Conservation (phyloP, 1,284 basidiomycete genomes). For the Rhodotorula sp. region DNA sequence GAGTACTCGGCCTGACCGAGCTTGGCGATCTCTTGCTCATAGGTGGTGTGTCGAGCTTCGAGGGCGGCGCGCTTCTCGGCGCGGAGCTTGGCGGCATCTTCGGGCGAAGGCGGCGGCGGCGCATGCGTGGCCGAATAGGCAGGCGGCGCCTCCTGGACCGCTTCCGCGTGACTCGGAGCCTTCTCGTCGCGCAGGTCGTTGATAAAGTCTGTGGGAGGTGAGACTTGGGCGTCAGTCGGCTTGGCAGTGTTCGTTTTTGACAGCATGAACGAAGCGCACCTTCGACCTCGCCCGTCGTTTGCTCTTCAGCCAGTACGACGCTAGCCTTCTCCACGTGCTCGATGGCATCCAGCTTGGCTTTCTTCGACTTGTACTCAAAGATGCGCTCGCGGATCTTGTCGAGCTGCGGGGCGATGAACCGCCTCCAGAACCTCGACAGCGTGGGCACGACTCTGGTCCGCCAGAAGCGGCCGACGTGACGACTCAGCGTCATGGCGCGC, state of each 20-base stretch:
- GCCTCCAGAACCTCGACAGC: slow-evolving; percentile 40
- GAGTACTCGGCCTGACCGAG: slow-evolving; percentile 40
- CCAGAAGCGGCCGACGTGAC: slow-evolving; percentile 23
- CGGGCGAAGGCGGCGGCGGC: slow-evolving; percentile 16
- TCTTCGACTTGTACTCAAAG: slow-evolving; percentile 42
- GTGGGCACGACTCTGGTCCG: slow-evolving; percentile 31
- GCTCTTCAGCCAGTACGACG: slow-evolving; percentile 28
- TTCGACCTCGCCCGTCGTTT: slow-evolving; percentile 30
- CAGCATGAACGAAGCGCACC: slow-evolving; percentile 15
- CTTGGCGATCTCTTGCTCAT: slow-evolving; percentile 41
- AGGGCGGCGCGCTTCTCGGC: slow-evolving; percentile 42
- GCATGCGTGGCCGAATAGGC: slow-evolving; percentile 16
- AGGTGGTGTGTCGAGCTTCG: slow-evolving; percentile 37
- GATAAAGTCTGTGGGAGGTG: slow-evolving; percentile 28
- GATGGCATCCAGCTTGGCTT: slow-evolving; percentile 27
- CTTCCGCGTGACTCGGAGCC: background rate
- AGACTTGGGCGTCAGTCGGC: background rate
- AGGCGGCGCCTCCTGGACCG: slow-evolving; percentile 4
- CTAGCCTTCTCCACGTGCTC: slow-evolving; percentile 36
- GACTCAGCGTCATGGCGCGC: slow-evolving; percentile 12
- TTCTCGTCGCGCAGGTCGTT: slow-evolving; percentile 35
- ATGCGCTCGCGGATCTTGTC: slow-evolving; percentile 44
- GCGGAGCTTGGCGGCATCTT: slow-evolving; percentile 22
- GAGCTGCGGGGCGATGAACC: slow-evolving; percentile 44
- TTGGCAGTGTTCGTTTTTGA: background rate